Conservation (phyloP, 345 rosid genomes). For the Excoecaria agallocha region DNA sequence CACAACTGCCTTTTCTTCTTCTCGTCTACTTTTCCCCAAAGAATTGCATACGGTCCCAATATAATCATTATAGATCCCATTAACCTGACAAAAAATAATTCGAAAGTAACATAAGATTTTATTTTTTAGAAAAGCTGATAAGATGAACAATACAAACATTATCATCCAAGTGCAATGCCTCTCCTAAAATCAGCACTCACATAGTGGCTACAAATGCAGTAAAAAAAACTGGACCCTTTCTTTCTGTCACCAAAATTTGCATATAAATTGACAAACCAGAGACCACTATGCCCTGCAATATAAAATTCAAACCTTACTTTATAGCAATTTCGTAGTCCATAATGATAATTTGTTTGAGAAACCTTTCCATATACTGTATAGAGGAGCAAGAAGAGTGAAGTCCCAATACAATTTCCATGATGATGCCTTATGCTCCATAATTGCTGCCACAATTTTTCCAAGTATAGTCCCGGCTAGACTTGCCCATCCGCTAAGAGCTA, state of each 20-base stretch:
- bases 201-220: not conserved
- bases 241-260: not conserved
- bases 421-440: slow-evolving; percentile 15
- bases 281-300: not conserved
- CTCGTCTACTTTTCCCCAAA: not conserved
- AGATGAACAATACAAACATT: not conserved
- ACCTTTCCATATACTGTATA: slow-evolving; percentile 12
- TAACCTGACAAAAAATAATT: not conserved
- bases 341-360: too few species aligned
- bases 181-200: not conserved
- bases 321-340: too few species aligned
- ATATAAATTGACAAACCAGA: not conserved
- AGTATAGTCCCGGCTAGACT: slow-evolving; percentile 11
- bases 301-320: not conserved
- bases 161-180: not conserved
- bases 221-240: not conserved
- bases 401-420: slow-evolving; percentile 9
- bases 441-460: slow-evolving; percentile 6
- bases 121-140: not conserved
- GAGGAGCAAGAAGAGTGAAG: slow-evolving; percentile 17
- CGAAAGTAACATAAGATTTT: too few species aligned
- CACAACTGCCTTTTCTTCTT: slow-evolving; percentile 4
- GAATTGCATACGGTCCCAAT: not conserved
- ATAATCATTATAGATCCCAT: not conserved
- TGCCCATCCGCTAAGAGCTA: too few species aligned